Conservation (phyloP, 2,329 filamentous ascomycete genomes). For the Neonectria coccinea region DNA sequence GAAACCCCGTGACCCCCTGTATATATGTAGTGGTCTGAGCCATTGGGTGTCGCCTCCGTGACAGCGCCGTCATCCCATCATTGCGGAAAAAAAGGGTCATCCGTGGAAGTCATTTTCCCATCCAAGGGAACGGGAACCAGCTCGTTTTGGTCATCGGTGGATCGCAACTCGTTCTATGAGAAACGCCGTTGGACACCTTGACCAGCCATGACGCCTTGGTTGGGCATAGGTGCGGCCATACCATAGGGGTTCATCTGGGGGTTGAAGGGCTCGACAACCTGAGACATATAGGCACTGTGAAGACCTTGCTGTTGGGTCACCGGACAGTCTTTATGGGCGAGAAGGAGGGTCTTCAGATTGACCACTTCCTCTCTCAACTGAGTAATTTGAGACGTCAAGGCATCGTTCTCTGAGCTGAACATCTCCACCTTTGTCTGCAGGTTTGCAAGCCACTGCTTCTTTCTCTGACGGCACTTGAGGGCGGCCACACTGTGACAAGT, state of each 20-base stretch:
- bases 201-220: conserved; percentile 67
- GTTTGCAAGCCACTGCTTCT: conserved; percentile 98
- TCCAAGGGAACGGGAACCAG: conserved; percentile 5
- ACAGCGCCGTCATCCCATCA: conserved; percentile 23
- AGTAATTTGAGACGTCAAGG: conserved; percentile 83
- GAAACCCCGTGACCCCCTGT: conserved; percentile 35
- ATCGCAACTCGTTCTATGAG: conserved; percentile 58
- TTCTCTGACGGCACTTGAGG: conserved; percentile 95
- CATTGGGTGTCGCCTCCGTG: conserved; percentile 6
- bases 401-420: conserved; percentile 92
- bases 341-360: conserved; percentile 89
- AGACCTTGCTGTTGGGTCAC: conserved; percentile 86
- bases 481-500: conserved; percentile 80
- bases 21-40: conserved; percentile 38
- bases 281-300: conserved; percentile 67
- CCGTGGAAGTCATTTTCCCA: conserved; percentile 24
- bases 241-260: conserved; percentile 70
- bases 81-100: conserved; percentile 42
- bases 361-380: conserved; percentile 92
- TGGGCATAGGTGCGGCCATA: conserved; percentile 65
- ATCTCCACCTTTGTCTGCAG: conserved; percentile 95
- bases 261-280: conserved; percentile 66
- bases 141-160: conserved; percentile 9
- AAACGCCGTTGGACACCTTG: conserved; percentile 68
- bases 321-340: conserved; percentile 96